These are phyloP conservation scores for Monilinia polystroma DNA, from an alignment of 2,329 filamentous ascomycete genomes.

Conservation along the genomic window DNA sequence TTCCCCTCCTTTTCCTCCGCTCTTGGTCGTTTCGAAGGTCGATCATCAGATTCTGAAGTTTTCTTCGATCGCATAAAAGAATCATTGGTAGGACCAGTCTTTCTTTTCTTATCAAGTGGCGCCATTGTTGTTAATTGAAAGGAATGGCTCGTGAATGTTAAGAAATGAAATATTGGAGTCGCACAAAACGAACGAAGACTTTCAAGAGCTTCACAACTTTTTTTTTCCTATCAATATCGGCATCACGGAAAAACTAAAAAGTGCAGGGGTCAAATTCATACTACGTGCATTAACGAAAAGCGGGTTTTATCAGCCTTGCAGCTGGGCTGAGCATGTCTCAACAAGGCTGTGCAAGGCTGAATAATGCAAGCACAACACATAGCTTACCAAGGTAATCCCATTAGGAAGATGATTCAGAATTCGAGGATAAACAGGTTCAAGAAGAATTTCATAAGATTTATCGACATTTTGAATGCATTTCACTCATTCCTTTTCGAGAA, in stretches of 20 bases:
- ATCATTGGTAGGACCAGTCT: conserved; percentile 39
- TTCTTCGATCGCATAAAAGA: conserved; percentile 39
- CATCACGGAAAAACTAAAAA: conserved; percentile 16
- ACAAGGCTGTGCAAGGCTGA: conserved; percentile 1
- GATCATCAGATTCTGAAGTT: conserved; percentile 30
- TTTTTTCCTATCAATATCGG: conserved; percentile 21
- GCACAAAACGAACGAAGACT: neutral
- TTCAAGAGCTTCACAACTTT: conserved; percentile 24
- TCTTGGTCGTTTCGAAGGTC: conserved; percentile 38
- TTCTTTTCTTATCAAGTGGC: conserved; percentile 40
- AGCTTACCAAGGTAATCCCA: neutral
- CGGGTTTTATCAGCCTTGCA: neutral
- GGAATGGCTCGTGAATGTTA: neutral
- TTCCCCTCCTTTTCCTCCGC: conserved; percentile 34
- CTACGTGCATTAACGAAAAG: neutral
- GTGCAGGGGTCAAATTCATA: conserved; percentile 7
- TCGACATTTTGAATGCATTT: too few relatives aligned
- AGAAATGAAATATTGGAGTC: conserved; percentile 15
- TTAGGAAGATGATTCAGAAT: neutral
- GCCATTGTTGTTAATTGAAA: conserved; percentile 34
- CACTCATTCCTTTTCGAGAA: too few relatives aligned
- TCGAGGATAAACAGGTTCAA: too few relatives aligned
- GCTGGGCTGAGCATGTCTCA: neutral
- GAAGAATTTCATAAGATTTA: too few relatives aligned
- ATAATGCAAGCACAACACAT: neutral